Percentiles rank a stretch among this genome's conserved stretches.
These are phyloP conservation scores for Russula vinacea DNA, from an alignment of 768 basidiomycete genomes.

Conservation along the genomic window DNA sequence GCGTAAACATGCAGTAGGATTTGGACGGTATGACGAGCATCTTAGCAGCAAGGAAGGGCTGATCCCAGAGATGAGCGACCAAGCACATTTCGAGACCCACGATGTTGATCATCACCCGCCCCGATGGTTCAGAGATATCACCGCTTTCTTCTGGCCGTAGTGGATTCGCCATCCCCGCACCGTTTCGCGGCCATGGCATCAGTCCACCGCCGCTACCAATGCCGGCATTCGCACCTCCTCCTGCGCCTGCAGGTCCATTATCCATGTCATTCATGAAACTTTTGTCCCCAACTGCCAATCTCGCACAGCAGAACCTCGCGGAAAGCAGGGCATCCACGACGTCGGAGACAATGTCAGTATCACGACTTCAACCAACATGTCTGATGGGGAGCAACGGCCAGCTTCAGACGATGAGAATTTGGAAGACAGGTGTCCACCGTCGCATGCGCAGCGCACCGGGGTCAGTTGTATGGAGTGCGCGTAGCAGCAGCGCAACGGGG, in stretches of 20 bases:
- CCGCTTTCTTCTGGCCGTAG: constrained; percentile 9
- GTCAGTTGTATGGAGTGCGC: constrained; percentile 27
- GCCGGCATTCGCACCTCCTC: constrained; percentile 28
- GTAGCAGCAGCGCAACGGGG: constrained; percentile 22
- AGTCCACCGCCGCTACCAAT: constrained; percentile 18
- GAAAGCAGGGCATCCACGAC: constrained; percentile 21
- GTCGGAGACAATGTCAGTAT: constrained; percentile 26
- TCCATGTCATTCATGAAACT: constrained; percentile 24
- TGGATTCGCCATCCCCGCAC: constrained; percentile 17
- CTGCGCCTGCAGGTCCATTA: constrained; percentile 15
- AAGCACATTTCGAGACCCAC: constrained; percentile 20
- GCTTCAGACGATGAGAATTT: constrained; percentile 15
- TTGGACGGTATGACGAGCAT: constrained; percentile 23
- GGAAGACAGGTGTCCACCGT: constrained; percentile 20
- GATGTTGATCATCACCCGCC: constrained; percentile 25
- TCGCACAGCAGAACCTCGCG: constrained; percentile 25
- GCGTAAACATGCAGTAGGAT: constrained; percentile 18
- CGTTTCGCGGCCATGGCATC: background rate
- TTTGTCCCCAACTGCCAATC: constrained; percentile 28
- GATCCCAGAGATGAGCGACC: constrained; percentile 16
- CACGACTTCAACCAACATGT: constrained; percentile 22
- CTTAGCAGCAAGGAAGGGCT: constrained; percentile 24
- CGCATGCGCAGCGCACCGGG: constrained; percentile 29
- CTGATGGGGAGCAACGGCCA: constrained; percentile 14
- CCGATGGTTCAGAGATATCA: constrained; percentile 27